Percentiles rank a stretch among this genome's conserved stretches.
Conservation (phyloP, 2,329 filamentous ascomycete species). For the Diaporthe sp. region DNA sequence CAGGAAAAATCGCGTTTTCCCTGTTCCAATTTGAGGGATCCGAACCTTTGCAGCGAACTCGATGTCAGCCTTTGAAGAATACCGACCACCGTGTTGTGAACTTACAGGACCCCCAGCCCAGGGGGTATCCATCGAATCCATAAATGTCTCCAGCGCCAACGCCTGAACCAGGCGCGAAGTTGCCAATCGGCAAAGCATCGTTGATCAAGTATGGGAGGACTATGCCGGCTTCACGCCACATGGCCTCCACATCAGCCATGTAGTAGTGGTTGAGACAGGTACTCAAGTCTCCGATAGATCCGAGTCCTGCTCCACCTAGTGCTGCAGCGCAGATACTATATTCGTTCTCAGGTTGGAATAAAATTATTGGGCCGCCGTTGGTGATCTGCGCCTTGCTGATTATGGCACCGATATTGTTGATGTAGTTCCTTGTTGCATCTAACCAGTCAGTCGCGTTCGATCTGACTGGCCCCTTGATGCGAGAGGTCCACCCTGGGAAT, state of each 20-base stretch:
- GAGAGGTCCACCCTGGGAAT: conserved; percentile 78
- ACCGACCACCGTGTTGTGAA: conserved; percentile 65
- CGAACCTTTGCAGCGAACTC: conserved; percentile 59
- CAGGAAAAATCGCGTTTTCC: background rate
- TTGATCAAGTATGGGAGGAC: conserved; percentile 83
- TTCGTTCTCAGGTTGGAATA: conserved; percentile 81
- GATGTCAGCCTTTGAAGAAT: conserved; percentile 72
- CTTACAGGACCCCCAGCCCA: conserved; percentile 69
- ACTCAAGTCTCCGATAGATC: background rate
- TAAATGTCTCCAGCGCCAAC: conserved; percentile 72
- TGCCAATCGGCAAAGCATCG: conserved; percentile 70
- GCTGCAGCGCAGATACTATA: conserved; percentile 56
- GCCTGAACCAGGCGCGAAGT: conserved; percentile 71
- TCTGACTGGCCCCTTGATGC: conserved; percentile 69
- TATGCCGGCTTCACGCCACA: conserved; percentile 70
- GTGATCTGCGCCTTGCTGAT: conserved; percentile 79
- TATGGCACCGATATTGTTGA: conserved; percentile 66
- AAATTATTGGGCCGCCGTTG: conserved; percentile 78
- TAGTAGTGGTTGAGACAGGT: conserved; percentile 55
- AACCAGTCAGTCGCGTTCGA: conserved; percentile 69
- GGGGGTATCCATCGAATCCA: conserved; percentile 71
- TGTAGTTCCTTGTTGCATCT: conserved; percentile 72
- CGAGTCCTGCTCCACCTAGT: background rate
- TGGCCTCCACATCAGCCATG: conserved; percentile 56
- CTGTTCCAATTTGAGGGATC: conserved; percentile 60